Evolutionary conservation across 305 asterid species (phyloP), one percentile per base, ranked within the genome.

Genomic region (Vinca major): DNA sequence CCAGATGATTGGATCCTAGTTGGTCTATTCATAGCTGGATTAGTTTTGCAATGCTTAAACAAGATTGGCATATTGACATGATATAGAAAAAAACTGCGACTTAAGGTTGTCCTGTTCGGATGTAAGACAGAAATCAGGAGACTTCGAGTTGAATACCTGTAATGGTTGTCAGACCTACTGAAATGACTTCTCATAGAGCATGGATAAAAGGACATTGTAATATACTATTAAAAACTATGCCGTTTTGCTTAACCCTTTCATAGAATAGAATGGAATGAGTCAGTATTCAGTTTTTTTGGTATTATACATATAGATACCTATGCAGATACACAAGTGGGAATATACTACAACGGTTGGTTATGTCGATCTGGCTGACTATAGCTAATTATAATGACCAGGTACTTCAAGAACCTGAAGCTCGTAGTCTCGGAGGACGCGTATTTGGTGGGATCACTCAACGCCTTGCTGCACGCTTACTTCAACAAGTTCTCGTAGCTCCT

Each of bases 361-460:
- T 39, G 17, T 33, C 41, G 39, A 63, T 63, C 6, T 19, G 58
- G 77, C 79, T 82, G 61, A 80, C 75, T 67, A 13, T 53, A n/a
- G 37, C 71, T 37, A 64, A 74, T 45, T 63, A 49, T 63, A 5
- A 55, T 75, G 73, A 66, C 16, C 91, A 93, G 99, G 92, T 93
- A 45, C 91, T 93, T 80, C 96, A 87, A 79, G 92, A 93, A 83
- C 97, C 96, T 4, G 97, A 85, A 79, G 99, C 88, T 54, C 89
- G 90, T 26, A 75, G 68, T 67, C 90, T 90, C 73, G 97, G 99
- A 16, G 94, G 97, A 49, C 95, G 97, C 65, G 94, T 90, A 60
- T 88, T 91, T 75, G 97, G 96, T 72, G 97, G 97, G 79, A 89
- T 93, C 71, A 85, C 91, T 67, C 96, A 89, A 78, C 96, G 99